phyloP scores from a whole-genome alignment of 1,139 yeast species.

The Sugiyamaella castrensis region DNA sequence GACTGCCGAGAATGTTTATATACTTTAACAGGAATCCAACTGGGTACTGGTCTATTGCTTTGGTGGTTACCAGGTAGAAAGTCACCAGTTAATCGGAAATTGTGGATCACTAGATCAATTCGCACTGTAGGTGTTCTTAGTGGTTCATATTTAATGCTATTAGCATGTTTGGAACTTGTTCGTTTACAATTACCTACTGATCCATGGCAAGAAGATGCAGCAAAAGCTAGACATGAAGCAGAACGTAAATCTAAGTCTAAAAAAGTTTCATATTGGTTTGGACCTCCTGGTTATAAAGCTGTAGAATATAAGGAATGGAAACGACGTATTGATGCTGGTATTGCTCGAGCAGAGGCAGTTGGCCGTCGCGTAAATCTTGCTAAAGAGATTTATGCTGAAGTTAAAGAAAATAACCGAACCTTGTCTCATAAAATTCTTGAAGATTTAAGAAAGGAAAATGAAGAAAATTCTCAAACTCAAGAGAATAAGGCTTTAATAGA shows the following conservation, averaged over 20 bases:
- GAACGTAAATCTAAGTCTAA: conserved; percentile 18
- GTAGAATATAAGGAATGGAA: conserved; percentile 35
- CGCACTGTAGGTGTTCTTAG: conserved; percentile 27
- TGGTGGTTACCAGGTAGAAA: conserved; percentile 33
- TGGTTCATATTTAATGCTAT: conserved; percentile 32
- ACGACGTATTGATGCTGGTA: conserved; percentile 26
- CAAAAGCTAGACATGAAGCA: conserved; percentile 29
- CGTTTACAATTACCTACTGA: conserved; percentile 33
- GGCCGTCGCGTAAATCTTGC: conserved; percentile 19
- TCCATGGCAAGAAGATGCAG: conserved; percentile 40
- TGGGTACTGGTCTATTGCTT: conserved; percentile 31
- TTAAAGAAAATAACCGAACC: conserved; percentile 25
- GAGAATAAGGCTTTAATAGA: conserved; percentile 18
- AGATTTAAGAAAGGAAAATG: conserved; percentile 23
- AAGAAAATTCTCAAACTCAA: conserved; percentile 8
- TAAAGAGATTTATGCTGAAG: conserved; percentile 22
- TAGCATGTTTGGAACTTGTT: conserved; percentile 32
- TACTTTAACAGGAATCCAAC: conserved; percentile 32
- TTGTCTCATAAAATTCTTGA: conserved; percentile 22
- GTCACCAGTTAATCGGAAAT: conserved; percentile 21
- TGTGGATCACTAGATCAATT: conserved; percentile 28
- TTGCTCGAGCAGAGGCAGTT: conserved; percentile 17
- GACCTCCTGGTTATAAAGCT: conserved; percentile 34
- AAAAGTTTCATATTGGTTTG: conserved; percentile 34
- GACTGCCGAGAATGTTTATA: conserved; percentile 36